A percentile compares a stretch with the other conserved stretches of the same genome.
Conservation (phyloP, 2,329 filamentous ascomycete species). For the Penicillium sp. region DNA sequence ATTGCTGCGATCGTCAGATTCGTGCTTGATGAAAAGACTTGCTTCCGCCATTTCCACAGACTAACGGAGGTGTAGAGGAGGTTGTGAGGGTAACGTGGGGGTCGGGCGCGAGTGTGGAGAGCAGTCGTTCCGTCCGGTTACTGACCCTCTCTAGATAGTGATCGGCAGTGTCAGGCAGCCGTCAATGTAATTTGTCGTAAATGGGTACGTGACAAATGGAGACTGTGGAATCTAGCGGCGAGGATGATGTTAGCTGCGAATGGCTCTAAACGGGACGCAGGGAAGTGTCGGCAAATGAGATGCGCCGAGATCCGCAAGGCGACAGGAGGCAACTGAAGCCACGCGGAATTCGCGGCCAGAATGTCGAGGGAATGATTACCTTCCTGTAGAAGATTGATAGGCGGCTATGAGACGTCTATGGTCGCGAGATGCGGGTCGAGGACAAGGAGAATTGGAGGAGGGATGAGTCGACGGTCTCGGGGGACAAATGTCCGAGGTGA, state of each 20-base stretch:
- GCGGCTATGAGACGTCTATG: neutral
- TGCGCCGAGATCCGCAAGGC: slow-evolving; percentile 12
- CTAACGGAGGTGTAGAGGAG: slow-evolving; percentile 3
- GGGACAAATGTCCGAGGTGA: slow-evolving; percentile 12
- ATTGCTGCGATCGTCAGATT: slow-evolving; percentile 61
- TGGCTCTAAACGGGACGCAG: neutral
- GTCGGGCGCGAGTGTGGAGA: slow-evolving; percentile 9
- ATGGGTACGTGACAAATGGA: slow-evolving; percentile 1
- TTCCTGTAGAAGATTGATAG: neutral
- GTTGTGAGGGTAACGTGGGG: slow-evolving; percentile 8
- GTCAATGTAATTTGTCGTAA: slow-evolving; percentile 9
- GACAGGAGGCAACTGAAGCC: slow-evolving; percentile 13
- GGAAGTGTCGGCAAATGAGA: slow-evolving; percentile 12
- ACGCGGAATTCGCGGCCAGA: neutral
- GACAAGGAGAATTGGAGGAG: slow-evolving; percentile 4
- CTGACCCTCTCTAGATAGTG: slow-evolving; percentile 19
- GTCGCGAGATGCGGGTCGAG: neutral
- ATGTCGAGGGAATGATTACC: slow-evolving; percentile 12
- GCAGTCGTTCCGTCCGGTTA: slow-evolving; percentile 10
- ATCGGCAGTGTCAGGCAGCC: slow-evolving; percentile 10
- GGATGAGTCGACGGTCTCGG: slow-evolving; percentile 19
- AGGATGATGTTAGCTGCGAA: slow-evolving; percentile 9
- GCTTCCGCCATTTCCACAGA: slow-evolving; percentile 51
- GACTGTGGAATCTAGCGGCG: slow-evolving; percentile 4
- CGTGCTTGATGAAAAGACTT: slow-evolving; percentile 65